Evolutionary conservation across 2,329 filamentous ascomycete genomes (phyloP), one percentile per base, ranked within the genome.

Genomic region (Dothideomycetes sp.): DNA sequence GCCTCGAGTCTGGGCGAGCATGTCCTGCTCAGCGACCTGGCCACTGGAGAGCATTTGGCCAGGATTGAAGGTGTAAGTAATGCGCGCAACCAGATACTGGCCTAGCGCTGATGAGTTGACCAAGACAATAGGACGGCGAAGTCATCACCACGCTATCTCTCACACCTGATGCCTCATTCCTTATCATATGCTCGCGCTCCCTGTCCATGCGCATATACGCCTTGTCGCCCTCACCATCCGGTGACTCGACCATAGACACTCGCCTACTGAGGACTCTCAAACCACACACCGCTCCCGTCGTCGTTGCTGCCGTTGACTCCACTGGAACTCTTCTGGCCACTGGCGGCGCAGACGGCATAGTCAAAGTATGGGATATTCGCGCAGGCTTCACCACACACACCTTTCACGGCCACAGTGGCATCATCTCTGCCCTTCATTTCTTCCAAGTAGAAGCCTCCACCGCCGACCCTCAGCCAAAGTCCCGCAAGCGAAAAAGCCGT

Each of bases 291-390:
- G 88, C 89, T 2, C 91, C 93, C 0, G 87, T 96, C 2, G 80
- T 94, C 2, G 85, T 89, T 7, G 70, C 89, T 11, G 79, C 85
- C 1, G 78, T 91, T 45, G 91, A 98, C 58, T 73, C 77, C 39
- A 94, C 88, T 1, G 83, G 88, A 53, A 94, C 89, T 2, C 68
- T 98, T 10, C 70, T 98, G 32, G 91, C 88, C 12, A 96, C 89
- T 12, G 91, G 93, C 46, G 85, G 84, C 36, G 88, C 91, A 3
- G 91, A 98, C 56, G 91, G 91, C 17, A 77, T 83, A 1, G 84
- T 96, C 52, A 98, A 98, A 61, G 81, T 98, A 38, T 98, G 89
- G 89, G 91, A 98, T 62, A 86, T 98, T 44, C 70, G 73, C 36
- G 85, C 81, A 33, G 91, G 91, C 16, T 96, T 84, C 60, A 79